Evolutionary conservation across 805 yeast genomes (phyloP), one percentile per base, ranked within the genome.

Genomic region (Kazachstania bromeliacearum): DNA sequence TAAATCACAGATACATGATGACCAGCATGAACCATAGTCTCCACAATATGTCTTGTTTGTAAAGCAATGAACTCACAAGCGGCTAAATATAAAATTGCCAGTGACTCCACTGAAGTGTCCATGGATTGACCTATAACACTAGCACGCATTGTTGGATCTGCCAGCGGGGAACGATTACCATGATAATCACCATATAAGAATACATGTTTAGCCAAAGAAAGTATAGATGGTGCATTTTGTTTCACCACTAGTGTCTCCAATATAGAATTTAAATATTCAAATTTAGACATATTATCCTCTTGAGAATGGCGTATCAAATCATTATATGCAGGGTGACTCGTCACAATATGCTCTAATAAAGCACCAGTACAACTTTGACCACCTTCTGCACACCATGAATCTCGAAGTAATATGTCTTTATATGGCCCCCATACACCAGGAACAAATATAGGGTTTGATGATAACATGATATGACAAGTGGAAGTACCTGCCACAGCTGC

Each of bases 341-440:
- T 70, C 42, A 92, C 61, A 12, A 89, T 89, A 59, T 85, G 94
- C 2, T 92, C 89, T 44, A 92, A 69, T 27, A 92, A 70, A 21
- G 94, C 96, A 48, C 98, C 98, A 2, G 98, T 92, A 56, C 95
- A 83, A 12, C 94, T 80, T 60, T 92, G 98, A n/a, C 98, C 98
- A 55, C 98, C 98, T 63, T 92, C 98, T 10, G 97, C 95, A 45
- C 88, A 69, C 97, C 97, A 92, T 52, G 68, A 79, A 5, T 78
- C 85, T 20, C 82, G 80, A n/a, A 94, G 82, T 67, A 89, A 71
- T 4, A 85, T 95, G 59, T 88, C 95, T 51, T 87, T 72, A 62
- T 92, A 92, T 2, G 98, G 98, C 10, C 98, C 98, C 98, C 98
- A 92, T 23, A 92, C 96, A 41, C 98, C 98, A 30, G 85, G 76